A percentile compares a stretch with the other conserved stretches of the same genome.
phyloP scores from a whole-genome alignment of 164 flowering plant genomes.

The Magnolia changhungtana region DNA sequence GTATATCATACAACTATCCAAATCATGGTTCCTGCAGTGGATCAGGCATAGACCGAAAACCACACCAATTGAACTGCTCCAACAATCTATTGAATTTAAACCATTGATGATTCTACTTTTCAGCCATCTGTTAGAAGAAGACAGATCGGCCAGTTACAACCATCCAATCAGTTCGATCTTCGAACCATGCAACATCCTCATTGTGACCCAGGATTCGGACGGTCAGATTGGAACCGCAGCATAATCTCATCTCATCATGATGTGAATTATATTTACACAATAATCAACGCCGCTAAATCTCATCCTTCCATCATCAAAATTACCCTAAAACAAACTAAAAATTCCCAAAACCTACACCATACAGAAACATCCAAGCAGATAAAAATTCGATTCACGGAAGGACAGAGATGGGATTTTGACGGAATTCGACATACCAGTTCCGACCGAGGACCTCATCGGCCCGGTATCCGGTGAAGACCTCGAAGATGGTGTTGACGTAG shows the following conservation, averaged over 20 bases:
- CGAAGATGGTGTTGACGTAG: conserved; percentile 77
- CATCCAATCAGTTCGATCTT: neutral
- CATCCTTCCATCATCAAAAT: neutral
- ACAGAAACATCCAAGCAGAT: neutral
- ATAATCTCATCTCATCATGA: too few relatives aligned
- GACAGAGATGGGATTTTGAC: neutral
- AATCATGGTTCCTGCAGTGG: too few relatives aligned
- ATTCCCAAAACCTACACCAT: neutral
- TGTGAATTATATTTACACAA: too few relatives aligned
- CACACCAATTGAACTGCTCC: neutral
- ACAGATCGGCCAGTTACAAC: neutral
- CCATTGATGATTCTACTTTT: neutral
- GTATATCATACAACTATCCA: too few relatives aligned
- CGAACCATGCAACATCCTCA: neutral
- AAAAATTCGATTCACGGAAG: neutral
- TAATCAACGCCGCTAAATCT: neutral
- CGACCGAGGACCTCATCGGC: conserved; percentile 87
- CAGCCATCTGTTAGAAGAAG: neutral
- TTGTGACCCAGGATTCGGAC: too few relatives aligned
- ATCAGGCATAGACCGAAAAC: neutral
- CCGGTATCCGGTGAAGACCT: conserved; percentile 69
- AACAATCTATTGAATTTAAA: neutral
- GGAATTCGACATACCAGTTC: conserved; percentile 50
- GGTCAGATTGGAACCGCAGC: too few relatives aligned
- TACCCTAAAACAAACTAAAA: neutral